Base-by-base conservation (phyloP, 176 grass and related monocot species). In the Oryza coarctata region DNA sequence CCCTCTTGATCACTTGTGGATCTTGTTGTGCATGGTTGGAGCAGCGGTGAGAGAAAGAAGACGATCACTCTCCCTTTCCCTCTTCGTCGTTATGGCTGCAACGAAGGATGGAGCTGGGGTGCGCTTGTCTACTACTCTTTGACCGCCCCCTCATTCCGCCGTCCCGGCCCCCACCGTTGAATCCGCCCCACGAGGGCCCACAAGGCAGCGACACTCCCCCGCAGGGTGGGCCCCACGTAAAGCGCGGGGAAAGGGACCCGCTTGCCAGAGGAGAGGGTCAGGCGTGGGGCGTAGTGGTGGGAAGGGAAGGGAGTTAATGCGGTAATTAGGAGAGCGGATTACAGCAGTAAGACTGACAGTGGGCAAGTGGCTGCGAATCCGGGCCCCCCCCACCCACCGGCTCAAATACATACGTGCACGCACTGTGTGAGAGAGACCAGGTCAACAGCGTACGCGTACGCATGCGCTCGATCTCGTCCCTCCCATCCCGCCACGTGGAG, bases 141-240 rank as follows among this genome's bases (percentile, higher is more conserved):
- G 47, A 50, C 47, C 49, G 1, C 31, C 40, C 40, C 40, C 44
- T 47, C 17, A 15, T 47, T 47, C 44, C 44, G 44, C 44, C 44
- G n/a, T n/a, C n/a, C n/a, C n/a, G n/a, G n/a, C n/a, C n/a, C 82
- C 77, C 75, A 30, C 23, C 80, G 67, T 84, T 84, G 74, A 78
- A 82, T 43, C 47, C 49, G 79, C 13, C 0, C 0, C 1, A 0
- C 0, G 0, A 1, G 64, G 66, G 23, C 83, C 80, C 86, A 83
- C 33, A 66, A 43, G 74, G 23, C 80, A 40, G 86, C 10, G 57
- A 65, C 39, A 0, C 28, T 17, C 0, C 5, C 6, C 33, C 38
- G 38, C 38, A 1, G 38, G 5, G 38, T 40, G 38, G 38, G 38
- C 38, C 38, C 38, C 38, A 1, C 40, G 40, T 11, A 12, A 12